These are phyloP conservation scores for Brassica balearica DNA, from an alignment of 441 rosid species.

Conservation along the genomic window DNA sequence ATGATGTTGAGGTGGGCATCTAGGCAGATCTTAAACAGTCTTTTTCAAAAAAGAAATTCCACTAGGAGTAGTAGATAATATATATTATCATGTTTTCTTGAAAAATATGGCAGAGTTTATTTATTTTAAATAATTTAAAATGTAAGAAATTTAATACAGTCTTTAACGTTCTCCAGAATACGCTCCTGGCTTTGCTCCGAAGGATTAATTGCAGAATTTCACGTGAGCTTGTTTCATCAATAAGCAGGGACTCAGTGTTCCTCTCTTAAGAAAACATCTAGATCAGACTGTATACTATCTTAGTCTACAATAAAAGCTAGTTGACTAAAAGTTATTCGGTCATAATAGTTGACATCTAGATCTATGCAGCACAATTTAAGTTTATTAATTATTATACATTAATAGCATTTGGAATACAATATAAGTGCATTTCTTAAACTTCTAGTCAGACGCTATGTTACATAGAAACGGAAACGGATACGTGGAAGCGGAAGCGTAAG, in stretches of 20 bases:
- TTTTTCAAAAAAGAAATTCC: neutral
- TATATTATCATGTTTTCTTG: neutral
- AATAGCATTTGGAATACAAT: conserved; percentile 8
- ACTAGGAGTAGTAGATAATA: neutral
- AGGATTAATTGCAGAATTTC: conserved; percentile 32
- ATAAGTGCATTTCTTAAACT: neutral
- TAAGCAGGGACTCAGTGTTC: conserved; percentile 21
- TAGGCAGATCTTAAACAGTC: neutral
- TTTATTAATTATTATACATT: neutral
- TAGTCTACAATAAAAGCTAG: conserved; percentile 5
- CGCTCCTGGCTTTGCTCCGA: conserved; percentile 43
- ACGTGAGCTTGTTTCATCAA: conserved; percentile 36
- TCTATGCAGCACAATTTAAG: conserved; percentile 2
- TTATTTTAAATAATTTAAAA: neutral
- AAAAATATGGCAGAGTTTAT: neutral
- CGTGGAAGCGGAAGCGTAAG: no score
- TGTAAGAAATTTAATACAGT: neutral
- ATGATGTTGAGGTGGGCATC: conserved; percentile 1
- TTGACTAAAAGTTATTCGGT: conserved; percentile 30
- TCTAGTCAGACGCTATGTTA: neutral
- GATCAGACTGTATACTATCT: neutral
- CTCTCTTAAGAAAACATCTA: neutral
- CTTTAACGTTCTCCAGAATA: conserved; percentile 28
- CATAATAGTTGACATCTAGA: conserved; percentile 37
- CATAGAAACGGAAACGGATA: no score